These are phyloP conservation scores for Eucommia ulmoides DNA, from an alignment of 257 asterid genomes.

Conservation along the genomic window DNA sequence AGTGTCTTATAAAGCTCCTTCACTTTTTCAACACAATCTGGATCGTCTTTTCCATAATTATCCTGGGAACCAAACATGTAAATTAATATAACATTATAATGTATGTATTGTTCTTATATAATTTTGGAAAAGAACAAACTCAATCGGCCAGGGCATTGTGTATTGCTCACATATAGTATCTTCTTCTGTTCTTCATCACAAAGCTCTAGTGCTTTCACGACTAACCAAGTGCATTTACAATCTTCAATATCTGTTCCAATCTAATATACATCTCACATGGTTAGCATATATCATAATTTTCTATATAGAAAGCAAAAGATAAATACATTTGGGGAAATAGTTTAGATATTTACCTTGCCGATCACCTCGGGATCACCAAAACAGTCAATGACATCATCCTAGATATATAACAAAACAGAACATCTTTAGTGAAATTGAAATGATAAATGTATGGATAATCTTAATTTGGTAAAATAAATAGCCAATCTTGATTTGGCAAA, in stretches of 20 bases:
- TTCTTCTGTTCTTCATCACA: constrained; percentile 77
- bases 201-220: constrained; percentile 81
- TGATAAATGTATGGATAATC: too few species aligned
- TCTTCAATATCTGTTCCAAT: constrained; percentile 96
- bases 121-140: too few species aligned
- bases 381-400: constrained; percentile 84
- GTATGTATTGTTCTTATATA: not conserved
- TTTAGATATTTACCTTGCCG: constrained; percentile 48
- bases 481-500: too few species aligned
- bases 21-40: constrained; percentile 52
- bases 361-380: constrained; percentile 68
- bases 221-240: constrained; percentile 94
- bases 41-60: constrained; percentile 67
- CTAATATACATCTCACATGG: too few species aligned
- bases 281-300: too few species aligned
- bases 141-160: too few species aligned
- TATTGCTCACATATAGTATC: constrained; percentile 43
- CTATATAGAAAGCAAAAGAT: not conserved
- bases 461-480: too few species aligned
- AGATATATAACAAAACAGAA: too few species aligned
- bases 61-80: constrained; percentile 34
- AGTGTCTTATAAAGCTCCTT: constrained; percentile 62
- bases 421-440: too few species aligned
- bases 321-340: not conserved
- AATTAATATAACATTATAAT: not conserved